Percentiles rank a stretch among this genome's conserved stretches.
These are phyloP conservation scores for Chaetomiaceae sp. DNA, from an alignment of 2,329 filamentous ascomycete genomes.

Conservation along the genomic window DNA sequence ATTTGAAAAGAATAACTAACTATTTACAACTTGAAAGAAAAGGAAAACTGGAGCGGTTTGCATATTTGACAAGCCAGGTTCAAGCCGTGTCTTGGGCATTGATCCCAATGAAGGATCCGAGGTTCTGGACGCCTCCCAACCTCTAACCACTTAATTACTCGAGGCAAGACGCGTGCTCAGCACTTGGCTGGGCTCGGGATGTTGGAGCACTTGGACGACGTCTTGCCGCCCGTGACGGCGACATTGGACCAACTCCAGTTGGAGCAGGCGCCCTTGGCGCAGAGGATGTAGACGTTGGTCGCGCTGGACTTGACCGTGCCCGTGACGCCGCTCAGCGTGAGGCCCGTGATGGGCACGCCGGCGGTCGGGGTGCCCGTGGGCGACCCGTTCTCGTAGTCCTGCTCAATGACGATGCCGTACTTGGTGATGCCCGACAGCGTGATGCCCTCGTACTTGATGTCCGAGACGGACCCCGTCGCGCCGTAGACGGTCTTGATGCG, in stretches of 20 bases:
- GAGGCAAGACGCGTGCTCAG: too few species aligned
- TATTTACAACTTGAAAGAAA: too few species aligned
- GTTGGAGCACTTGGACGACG: slow-evolving; percentile 9
- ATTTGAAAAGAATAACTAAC: too few species aligned
- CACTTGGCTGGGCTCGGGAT: slow-evolving; percentile 3
- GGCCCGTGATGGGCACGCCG: slow-evolving; percentile 42
- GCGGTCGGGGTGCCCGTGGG: slow-evolving; percentile 38
- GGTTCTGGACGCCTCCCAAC: too few species aligned
- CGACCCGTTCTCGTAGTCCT: slow-evolving; percentile 45
- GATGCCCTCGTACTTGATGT: slow-evolving; percentile 51
- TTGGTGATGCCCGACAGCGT: slow-evolving; percentile 43
- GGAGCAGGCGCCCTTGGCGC: slow-evolving; percentile 34
- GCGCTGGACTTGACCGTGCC: slow-evolving; percentile 34
- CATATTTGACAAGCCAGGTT: too few species aligned
- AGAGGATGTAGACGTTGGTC: slow-evolving; percentile 35
- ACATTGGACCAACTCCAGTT: slow-evolving; percentile 35
- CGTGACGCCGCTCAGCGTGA: slow-evolving; percentile 38
- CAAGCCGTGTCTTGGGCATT: too few species aligned
- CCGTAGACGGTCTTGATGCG: slow-evolving; percentile 54
- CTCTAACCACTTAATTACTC: too few species aligned
- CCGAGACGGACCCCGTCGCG: slow-evolving; percentile 46
- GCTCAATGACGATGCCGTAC: slow-evolving; percentile 54
- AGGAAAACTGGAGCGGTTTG: too few species aligned
- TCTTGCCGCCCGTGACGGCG: slow-evolving; percentile 35
- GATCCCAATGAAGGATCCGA: too few species aligned